phyloP scores from a whole-genome alignment of 2,329 filamentous ascomycete genomes.

The Tricladium varicosporioides region DNA sequence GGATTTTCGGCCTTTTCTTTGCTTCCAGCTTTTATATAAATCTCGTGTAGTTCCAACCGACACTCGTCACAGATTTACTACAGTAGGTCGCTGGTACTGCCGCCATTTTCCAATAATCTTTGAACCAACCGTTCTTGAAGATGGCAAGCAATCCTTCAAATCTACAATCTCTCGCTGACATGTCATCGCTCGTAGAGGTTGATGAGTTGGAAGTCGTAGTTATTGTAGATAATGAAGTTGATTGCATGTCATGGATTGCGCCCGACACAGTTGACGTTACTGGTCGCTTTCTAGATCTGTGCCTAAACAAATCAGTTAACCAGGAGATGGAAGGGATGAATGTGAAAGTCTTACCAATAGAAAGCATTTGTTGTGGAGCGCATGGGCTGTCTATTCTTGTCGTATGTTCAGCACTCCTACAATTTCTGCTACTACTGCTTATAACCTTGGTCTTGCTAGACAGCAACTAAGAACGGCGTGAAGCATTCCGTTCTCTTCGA shows the following conservation, averaged over 20 bases:
- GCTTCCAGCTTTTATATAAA: too few relatives aligned
- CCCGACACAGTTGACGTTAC: slow-evolving; percentile 42
- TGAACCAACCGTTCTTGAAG: too few relatives aligned
- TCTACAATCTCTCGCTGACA: neutral
- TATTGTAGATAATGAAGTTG: slow-evolving; percentile 54
- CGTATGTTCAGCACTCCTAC: neutral
- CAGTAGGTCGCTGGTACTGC: too few relatives aligned
- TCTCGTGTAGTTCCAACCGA: too few relatives aligned
- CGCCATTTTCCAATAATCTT: too few relatives aligned
- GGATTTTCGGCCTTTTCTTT: too few relatives aligned
- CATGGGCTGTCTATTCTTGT: slow-evolving; percentile 46
- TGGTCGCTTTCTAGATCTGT: slow-evolving; percentile 43
- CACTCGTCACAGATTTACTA: too few relatives aligned
- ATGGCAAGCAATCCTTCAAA: too few relatives aligned
- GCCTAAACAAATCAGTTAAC: slow-evolving; percentile 35
- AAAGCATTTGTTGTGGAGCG: slow-evolving; percentile 50
- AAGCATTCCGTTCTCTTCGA: slow-evolving; percentile 52
- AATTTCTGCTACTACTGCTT: neutral
- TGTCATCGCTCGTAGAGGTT: slow-evolving; percentile 44
- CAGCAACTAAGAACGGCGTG: slow-evolving; percentile 42
- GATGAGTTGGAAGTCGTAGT: slow-evolving; percentile 47
- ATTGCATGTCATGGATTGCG: slow-evolving; percentile 47
- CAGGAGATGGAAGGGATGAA: slow-evolving; percentile 41
- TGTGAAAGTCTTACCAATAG: slow-evolving; percentile 46
- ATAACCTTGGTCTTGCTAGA: slow-evolving; percentile 34